Conservation (phyloP, 768 basidiomycete species). For the Leccinum subgranulosum region DNA sequence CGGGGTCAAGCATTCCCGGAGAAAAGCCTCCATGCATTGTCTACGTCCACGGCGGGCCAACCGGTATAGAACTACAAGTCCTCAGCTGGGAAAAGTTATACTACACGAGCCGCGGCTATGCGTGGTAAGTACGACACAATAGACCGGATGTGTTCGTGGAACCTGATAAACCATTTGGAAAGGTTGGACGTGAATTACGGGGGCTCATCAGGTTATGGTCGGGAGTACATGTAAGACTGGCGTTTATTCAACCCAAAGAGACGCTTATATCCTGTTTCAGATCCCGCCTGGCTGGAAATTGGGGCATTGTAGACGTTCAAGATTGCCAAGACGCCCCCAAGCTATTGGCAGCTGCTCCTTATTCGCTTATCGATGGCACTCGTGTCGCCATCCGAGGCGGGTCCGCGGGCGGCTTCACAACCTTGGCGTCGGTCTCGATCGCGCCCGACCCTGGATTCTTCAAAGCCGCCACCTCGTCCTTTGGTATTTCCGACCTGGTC, state of each 20-base stretch:
- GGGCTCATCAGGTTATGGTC: constrained; percentile 73
- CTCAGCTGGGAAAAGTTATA: constrained; percentile 57
- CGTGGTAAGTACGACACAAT: constrained; percentile 45
- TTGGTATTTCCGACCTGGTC: constrained; percentile 64
- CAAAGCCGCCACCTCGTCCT: constrained; percentile 65
- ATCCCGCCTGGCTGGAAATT: constrained; percentile 54
- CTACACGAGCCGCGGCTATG: constrained; percentile 70
- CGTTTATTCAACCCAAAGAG: background rate
- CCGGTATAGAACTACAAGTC: constrained; percentile 41
- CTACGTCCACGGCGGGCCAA: constrained; percentile 72
- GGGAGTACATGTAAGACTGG: constrained; percentile 49
- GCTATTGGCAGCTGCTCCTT: constrained; percentile 42
- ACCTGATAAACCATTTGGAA: background rate
- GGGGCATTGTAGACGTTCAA: constrained; percentile 73
- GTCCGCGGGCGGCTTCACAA: constrained; percentile 73
- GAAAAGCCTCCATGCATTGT: constrained; percentile 71
- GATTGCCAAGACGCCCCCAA: constrained; percentile 59
- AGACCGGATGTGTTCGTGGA: background rate
- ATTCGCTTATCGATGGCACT: constrained; percentile 57
- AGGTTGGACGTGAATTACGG: constrained; percentile 78
- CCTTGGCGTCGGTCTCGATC: constrained; percentile 45
- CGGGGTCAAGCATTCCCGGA: constrained; percentile 40
- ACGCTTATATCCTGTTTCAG: constrained; percentile 21
- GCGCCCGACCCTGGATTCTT: constrained; percentile 41
- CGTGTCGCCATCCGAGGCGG: constrained; percentile 69